phyloP scores from a whole-genome alignment of 176 grass and related monocot genomes.

The Dendrocalamus sinicus region DNA sequence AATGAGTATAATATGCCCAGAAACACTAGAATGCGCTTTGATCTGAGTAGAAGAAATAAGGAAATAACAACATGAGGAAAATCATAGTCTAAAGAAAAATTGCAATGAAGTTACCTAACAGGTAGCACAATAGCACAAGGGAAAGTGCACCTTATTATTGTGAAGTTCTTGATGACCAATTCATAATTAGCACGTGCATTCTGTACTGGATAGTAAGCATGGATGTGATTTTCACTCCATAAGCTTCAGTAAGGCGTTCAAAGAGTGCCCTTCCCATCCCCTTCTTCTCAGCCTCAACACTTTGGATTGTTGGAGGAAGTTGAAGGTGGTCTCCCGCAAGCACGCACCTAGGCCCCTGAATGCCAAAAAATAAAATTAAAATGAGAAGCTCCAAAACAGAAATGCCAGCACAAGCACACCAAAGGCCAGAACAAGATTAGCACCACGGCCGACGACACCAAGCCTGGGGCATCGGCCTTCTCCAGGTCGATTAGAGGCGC shows the following conservation, averaged over 20 bases:
- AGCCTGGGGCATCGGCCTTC: slow-evolving; percentile 30
- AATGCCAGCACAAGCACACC: slow-evolving; percentile 6
- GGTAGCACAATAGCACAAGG: neutral
- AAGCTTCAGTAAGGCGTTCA: slow-evolving; percentile 80
- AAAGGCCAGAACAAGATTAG: neutral
- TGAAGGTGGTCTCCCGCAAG: slow-evolving; percentile 97
- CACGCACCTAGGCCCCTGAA: slow-evolving; percentile 82
- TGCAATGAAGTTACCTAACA: slow-evolving; percentile 7
- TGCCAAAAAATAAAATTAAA: slow-evolving; percentile 20
- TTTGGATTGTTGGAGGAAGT: slow-evolving; percentile 92
- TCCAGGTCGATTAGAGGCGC: slow-evolving; percentile 84
- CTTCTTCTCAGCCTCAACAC: slow-evolving; percentile 90
- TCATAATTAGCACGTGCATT: slow-evolving; percentile 96
- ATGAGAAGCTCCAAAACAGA: slow-evolving; percentile 7
- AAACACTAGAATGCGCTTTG: slow-evolving; percentile 80
- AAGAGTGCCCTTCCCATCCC: slow-evolving; percentile 94
- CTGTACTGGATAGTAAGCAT: slow-evolving; percentile 96
- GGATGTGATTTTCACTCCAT: slow-evolving; percentile 73
- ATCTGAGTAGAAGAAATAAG: slow-evolving; percentile 60
- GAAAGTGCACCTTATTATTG: slow-evolving; percentile 70
- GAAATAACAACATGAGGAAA: slow-evolving; percentile 8
- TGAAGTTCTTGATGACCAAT: slow-evolving; percentile 99
- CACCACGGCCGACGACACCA: neutral
- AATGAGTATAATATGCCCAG: slow-evolving; percentile 91
- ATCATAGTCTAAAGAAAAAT: neutral